Base-by-base conservation (phyloP, 106 monocot species). In the Amphibolis antarctica region DNA sequence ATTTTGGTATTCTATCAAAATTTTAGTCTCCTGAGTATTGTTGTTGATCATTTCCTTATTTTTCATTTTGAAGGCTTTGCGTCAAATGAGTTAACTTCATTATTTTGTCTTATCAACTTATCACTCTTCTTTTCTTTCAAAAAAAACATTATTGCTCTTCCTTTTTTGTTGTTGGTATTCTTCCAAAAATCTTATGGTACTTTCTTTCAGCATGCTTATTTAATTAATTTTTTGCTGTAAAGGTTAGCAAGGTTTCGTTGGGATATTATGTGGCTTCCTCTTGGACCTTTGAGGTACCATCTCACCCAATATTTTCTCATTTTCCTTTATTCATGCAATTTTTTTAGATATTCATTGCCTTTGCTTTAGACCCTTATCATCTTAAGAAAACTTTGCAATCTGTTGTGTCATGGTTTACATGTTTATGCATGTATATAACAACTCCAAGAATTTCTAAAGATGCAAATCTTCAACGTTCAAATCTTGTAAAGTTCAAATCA, bases 261-360 rank as follows among this genome's bases (percentile, higher is more conserved):
- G 89, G 86, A 94, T 71, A 46, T 75, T 61, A 49, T 81, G n/a
- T 94, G 93, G 89, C 89, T 89, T 58, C 82, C 93, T 17, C 66
- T 94, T 43, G 89, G 79, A 21, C 93, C 93, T 66, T 63, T 94
- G 44, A 75, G 89, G 93, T 94, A 84, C 20, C 6, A 18, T 43
- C 23, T 14, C 36, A 29, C n/a, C 28, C 28, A 15, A 27, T 9
- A 58, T 58, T 7, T 69, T 15, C 18, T 49, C 13, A 49, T 44
- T 0, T 55, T 52, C 15, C 13, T 49, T 31, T 36, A n/a, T n/a
- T n/a, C n/a, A n/a, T n/a, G n/a, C 26, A 11, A n/a, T n/a, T 58
- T 62, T 42, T 63, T 63, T 17, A 24, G 26, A 29, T 20, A 47
- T 15, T 59, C 21, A 15, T 59, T 25, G 44, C 27, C 1, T 55